Base-by-base conservation (phyloP, 129 eudicot species). In the Mikania micrantha region DNA sequence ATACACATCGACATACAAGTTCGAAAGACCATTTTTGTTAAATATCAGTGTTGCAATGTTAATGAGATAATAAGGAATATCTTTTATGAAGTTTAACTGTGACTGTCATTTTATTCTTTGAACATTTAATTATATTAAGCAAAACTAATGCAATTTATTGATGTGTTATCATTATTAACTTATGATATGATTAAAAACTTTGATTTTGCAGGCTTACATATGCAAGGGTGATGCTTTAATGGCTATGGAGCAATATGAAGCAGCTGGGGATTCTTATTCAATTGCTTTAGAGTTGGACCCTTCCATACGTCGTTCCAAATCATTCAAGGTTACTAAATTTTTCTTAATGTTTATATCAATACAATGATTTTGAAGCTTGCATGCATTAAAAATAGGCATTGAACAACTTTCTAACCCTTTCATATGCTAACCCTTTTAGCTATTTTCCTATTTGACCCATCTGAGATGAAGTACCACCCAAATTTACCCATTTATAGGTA, bases 211-310 rank as follows among this genome's bases (percentile, higher is more conserved):
- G 98, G 98, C 84, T 54, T 86, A 88, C 69, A 60, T 88, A 21
- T 80, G 91, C 64, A 85, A 85, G 83, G 98, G 91, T 62, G 98
- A 85, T 84, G 95, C 71, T 50, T 86, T 85, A 52, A 66, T 92
- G 88, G 91, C 90, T 66, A 78, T 86, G 91, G 91, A 88, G 70
- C 78, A 76, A 54, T 74, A 78, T 68, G 86, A 84, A 34, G 86
- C 62, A 15, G 96, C 96, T 44, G 87, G 77, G 59, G 77, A 69
- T 49, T 84, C 90, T 42, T 88, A 82, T 73, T 77, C 83, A 38
- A 78, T 66, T 78, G 98, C 96, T 38, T 69, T 88, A 71, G 83
- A 85, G 56, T 69, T 80, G 58, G 89, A 92, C 73, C 98, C 91
- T 52, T 84, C 96, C 24, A 67, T 86, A 45, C 89, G 90, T 24